These are phyloP conservation scores for Candida khao-thaluensis DNA, from an alignment of 805 yeast genomes.

Conservation along the genomic window DNA sequence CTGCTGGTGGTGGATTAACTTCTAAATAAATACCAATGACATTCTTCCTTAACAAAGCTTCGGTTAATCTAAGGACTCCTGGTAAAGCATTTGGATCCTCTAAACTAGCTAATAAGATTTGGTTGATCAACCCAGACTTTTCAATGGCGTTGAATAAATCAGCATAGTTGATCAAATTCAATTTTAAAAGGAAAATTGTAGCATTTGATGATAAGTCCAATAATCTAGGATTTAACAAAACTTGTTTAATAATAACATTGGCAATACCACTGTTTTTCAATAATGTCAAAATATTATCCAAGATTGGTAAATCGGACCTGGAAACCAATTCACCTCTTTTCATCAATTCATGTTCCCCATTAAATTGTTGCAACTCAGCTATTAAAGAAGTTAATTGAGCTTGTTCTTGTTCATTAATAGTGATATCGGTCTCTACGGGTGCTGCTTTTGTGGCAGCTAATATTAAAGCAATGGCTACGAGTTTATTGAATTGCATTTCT, in stretches of 20 bases:
- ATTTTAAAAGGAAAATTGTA: constrained; percentile 20
- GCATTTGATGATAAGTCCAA: constrained; percentile 21
- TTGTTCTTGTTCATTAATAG: constrained; percentile 57
- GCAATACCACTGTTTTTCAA: constrained; percentile 25
- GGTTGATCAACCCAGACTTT: constrained; percentile 25
- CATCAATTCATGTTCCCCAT: constrained; percentile 10
- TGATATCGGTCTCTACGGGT: constrained; percentile 44
- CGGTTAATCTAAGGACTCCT: constrained; percentile 24
- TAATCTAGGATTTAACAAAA: constrained; percentile 22
- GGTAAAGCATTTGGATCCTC: constrained; percentile 26
- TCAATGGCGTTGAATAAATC: constrained; percentile 25
- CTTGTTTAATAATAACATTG: constrained; percentile 21
- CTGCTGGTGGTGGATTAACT: constrained; percentile 8
- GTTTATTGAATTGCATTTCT: constrained; percentile 32
- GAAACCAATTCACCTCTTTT: constrained; percentile 10
- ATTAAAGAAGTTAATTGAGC: constrained; percentile 12
- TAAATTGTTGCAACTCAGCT: constrained; percentile 14
- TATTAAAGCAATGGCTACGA: constrained; percentile 7
- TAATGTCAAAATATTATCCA: constrained; percentile 21
- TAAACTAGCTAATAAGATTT: constrained; percentile 21
- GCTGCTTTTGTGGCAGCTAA: constrained; percentile 8
- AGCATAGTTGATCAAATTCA: constrained; percentile 21
- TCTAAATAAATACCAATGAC: constrained; percentile 17
- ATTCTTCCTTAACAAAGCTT: constrained; percentile 20
- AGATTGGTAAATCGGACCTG: constrained; percentile 22